Percentiles rank a stretch among this genome's conserved stretches.
Evolutionary conservation across 805 yeast genomes (phyloP).

Genomic region (Saccharomycopsis guyanensis): DNA sequence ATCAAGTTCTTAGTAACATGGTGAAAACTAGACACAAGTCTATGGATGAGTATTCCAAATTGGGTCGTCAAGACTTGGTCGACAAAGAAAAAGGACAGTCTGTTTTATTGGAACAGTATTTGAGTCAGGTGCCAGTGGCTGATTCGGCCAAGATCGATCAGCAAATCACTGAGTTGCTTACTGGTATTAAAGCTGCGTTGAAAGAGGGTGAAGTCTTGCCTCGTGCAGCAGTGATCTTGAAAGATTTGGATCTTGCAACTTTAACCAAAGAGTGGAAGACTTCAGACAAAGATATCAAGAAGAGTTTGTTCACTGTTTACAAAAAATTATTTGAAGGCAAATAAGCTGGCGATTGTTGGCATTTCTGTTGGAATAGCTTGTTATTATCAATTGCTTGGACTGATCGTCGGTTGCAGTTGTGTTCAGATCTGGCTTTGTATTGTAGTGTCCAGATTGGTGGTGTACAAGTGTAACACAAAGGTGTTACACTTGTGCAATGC

Average conservation of each 20-base stretch:
- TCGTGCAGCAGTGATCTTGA: conserved; percentile 7
- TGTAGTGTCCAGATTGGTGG: no score
- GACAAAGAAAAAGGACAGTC: conserved; percentile 44
- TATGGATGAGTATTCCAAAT: conserved; percentile 37
- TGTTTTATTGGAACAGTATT: conserved; percentile 34
- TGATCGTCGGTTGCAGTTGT: no score
- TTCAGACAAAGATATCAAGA: conserved; percentile 9
- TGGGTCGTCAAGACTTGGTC: conserved; percentile 44
- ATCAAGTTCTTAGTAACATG: conserved; percentile 35
- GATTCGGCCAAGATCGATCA: conserved; percentile 1
- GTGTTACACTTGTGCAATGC: no score
- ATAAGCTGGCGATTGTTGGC: no score
- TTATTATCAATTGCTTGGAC: no score
- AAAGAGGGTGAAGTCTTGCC: conserved; percentile 9
- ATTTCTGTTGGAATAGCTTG: no score
- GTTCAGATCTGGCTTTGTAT: no score
- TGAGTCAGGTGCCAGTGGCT: conserved; percentile 39
- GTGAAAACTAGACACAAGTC: conserved; percentile 45
- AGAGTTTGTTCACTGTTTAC: conserved; percentile 13
- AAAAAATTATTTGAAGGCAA: conserved; percentile 2
- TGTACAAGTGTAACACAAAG: no score
- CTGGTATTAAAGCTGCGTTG: not conserved
- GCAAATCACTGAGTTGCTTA: conserved; percentile 3
- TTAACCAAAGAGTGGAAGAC: conserved; percentile 12
- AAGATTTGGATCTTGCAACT: conserved; percentile 4